These are phyloP conservation scores for Excoecaria agallocha DNA, from an alignment of 345 rosid species.

Conservation along the genomic window DNA sequence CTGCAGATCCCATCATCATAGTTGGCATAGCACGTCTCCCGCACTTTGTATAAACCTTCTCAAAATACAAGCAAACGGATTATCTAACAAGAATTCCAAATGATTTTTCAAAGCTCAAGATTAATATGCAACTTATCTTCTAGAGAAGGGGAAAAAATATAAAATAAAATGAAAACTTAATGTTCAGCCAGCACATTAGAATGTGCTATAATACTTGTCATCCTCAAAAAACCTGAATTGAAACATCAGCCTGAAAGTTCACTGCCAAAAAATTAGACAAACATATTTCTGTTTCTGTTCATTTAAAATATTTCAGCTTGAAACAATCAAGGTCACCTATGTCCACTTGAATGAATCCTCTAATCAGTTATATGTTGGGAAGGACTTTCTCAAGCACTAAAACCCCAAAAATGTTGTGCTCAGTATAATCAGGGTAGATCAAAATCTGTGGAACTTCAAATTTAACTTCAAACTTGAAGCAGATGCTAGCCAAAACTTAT, in stretches of 20 bases:
- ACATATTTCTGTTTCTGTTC: too few relatives aligned
- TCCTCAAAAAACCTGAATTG: neutral
- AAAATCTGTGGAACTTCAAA: neutral
- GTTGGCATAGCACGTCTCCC: constrained; percentile 97
- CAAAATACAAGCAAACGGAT: constrained; percentile 18
- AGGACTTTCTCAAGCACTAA: neutral
- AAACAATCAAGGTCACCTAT: neutral
- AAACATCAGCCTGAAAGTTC: neutral
- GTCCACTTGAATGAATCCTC: neutral
- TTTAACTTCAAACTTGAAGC: constrained; percentile 1
- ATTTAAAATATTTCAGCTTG: too few relatives aligned
- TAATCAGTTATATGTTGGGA: neutral
- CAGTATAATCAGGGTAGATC: neutral
- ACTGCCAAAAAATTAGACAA: neutral
- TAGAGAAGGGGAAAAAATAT: neutral
- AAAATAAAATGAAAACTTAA: too few relatives aligned
- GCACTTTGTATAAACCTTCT: constrained; percentile 83
- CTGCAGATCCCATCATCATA: constrained; percentile 95
- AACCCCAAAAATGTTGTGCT: neutral
- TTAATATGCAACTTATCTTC: neutral
- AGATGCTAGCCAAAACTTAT: neutral
- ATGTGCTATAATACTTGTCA: neutral
- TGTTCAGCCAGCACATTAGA: neutral
- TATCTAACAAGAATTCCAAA: neutral
- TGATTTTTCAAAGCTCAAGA: neutral